Evolutionary conservation across 2,329 filamentous ascomycete genomes (phyloP), one percentile per base, ranked within the genome.

Genomic region (Leptographium lundbergii): DNA sequence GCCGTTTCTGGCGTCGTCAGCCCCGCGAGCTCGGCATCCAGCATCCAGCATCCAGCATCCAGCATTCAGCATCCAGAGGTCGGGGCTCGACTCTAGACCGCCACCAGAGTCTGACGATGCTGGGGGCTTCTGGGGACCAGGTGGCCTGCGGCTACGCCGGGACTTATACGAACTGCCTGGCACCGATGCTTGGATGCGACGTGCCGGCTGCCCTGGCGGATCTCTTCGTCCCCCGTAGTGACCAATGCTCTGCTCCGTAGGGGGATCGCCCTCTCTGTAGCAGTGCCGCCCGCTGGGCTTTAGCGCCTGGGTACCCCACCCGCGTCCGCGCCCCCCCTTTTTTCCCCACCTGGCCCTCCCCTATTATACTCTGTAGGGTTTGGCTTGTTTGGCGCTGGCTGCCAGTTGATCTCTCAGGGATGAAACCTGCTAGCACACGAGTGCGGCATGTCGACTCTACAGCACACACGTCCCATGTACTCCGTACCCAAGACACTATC

Each of bases 351-450:
- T 22, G 25, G 36, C 24, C 55, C n/a, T 56, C 54, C 54, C 36
- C 54, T 47, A 42, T 45, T 27, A 51, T 13, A 51, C 7, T 22
- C 19, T 3, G 29, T 36, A 54, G 47, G 39, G 57, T 27, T 58
- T 58, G 57, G 39, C 51, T 25, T 25, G 51, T 59, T 52, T 45
- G 57, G 36, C 53, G 48, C 42, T 39, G 32, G 32, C n/a, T 13
- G 39, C 39, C 32, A 51, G 52, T 39, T 54, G 52, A 25, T 56
- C 42, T 34, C 45, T 54, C 54, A 54, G 57, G 57, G 57, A 59
- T 59, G 57, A 59, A 59, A 59, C 57, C 57, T 29, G 42, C 52
- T 54, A 55, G 36, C 42, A 36, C 54, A 56, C 54, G 54, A 39
- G 27, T 53, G 17, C 48, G 48, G 22, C 48, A 24, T 27, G 22